Base-by-base conservation (phyloP, 306 rosid species). In the Begonia fuchsioides region DNA sequence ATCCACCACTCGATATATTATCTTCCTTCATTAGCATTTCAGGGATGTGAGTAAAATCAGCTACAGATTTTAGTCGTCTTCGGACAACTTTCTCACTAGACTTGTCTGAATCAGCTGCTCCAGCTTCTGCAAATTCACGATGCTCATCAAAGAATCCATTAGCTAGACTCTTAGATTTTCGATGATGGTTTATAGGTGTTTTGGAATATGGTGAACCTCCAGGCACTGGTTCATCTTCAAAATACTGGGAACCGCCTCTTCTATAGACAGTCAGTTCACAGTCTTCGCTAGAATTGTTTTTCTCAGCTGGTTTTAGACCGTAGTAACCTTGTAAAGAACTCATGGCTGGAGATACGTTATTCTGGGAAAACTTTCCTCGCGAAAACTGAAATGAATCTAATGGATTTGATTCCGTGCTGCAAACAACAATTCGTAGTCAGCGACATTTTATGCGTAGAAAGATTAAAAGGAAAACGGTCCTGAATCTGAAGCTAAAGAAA, bases 251-350 rank as follows among this genome's bases (percentile, higher is more conserved):
- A 44, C 47, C 15, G 43, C 40, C 72, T 66, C 62, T 70, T 43
- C 54, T 52, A 51, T 61, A 62, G 32, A 52, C 53, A 14, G 60
- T 55, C 68, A 70, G 62, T 52, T 72, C 78, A 46, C 57, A 65
- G 39, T 59, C 52, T 57, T 72, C 80, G 12, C 54, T 32, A 13
- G 6, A 19, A 45, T 64, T 54, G 52, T 62, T 68, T 65, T 50
- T 67, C 32, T 58, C 60, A 14, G 50, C 50, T 50, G 75, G 58
- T 56, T 71, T 76, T 19, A 80, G 93, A 60, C 88, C 88, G 67
- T 77, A 80, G 59, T 64, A 83, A 61, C 83, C 94, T 57, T 73
- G 94, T 67, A 83, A 73, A 56, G 93, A 73, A 78, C 61, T 63
- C 93, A 83, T 87, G 54, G 86, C 94, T 13, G 62, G 63, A 57